These are phyloP conservation scores for Cyamopsis tetragonoloba DNA, from an alignment of 306 rosid species.

Conservation along the genomic window DNA sequence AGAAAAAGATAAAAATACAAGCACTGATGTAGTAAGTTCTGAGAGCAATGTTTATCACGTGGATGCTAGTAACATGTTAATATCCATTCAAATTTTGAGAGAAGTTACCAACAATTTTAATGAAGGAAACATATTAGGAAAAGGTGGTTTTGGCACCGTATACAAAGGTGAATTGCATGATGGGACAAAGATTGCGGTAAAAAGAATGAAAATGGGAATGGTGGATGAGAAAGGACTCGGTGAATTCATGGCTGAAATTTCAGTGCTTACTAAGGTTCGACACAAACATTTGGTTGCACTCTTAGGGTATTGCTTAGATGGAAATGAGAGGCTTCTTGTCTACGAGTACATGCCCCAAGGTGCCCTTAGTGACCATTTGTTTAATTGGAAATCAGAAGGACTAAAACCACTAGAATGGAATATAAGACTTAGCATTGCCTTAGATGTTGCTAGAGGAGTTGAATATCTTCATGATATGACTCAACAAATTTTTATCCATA, in stretches of 20 bases:
- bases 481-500: conserved; percentile 78
- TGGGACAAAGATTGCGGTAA: conserved; percentile 90
- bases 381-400: conserved; percentile 54
- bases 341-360: conserved; percentile 92
- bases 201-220: conserved; percentile 77
- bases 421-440: conserved; percentile 66
- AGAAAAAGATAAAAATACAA: conserved; percentile 29
- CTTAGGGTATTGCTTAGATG: conserved; percentile 89
- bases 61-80: conserved; percentile 61
- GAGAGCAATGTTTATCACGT: conserved; percentile 33
- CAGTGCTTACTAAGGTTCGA: conserved; percentile 81
- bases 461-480: conserved; percentile 83
- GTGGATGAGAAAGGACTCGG: conserved; percentile 56
- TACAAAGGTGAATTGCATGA: conserved; percentile 84
- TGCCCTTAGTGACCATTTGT: conserved; percentile 57
- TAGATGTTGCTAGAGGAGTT: conserved; percentile 94
- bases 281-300: conserved; percentile 84
- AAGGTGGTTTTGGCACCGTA: conserved; percentile 83
- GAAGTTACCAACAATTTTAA: conserved; percentile 69
- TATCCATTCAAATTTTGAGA: conserved; percentile 66
- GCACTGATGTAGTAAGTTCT: conserved; percentile 23
- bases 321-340: conserved; percentile 81
- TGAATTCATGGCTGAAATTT: conserved; percentile 80
- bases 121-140: conserved; percentile 60
- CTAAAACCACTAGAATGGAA: conserved; percentile 76